Evolutionary conservation across 179 eudicot species (phyloP), one percentile per base, ranked within the genome.

Genomic region (Silene vulgaris): DNA sequence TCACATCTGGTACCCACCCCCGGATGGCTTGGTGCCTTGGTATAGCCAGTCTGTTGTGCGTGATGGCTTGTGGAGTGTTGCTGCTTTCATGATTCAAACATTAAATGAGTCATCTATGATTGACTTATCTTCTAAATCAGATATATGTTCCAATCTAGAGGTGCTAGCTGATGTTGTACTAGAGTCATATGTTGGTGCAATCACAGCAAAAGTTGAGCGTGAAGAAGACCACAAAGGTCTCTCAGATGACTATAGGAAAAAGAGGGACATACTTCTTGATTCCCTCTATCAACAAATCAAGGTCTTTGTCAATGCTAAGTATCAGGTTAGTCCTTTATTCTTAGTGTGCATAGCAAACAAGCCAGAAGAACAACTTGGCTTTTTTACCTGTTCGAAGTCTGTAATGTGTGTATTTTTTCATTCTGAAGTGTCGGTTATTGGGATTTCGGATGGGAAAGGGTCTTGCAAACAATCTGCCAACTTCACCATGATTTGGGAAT

Each of bases 1-100:
- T 80, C 95, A 89, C 76, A 80, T 92, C 84, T 95, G 97, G 99
- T 95, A 95, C 77, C 97, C 99, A 60, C 84, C 95, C 54, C 86
- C 86, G 56, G 97, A 95, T 82, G 97, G 99, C 83, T 86, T 95
- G 76, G 88, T 87, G 66, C 97, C 97, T 71, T 95, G 99, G 99
- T 89, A 84, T 78, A 82, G 95, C 74, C 90, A 85, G 76, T 37
- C 78, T 79, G 83, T 84, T 54, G 97, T 92, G 70, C 88, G 91
- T 64, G 85, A 80, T 86, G 99, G 99, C 84, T 78, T 92, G 17
- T 92, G 99, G 99, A 86, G 86, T 74, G 79, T 92, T 81, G 97
- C 97, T 62, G 84, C 87, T 77, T 84, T 87, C 75, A 87, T 92
- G 92, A 85, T 90, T 78, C 88, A 83, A 78, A 81, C 86, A 74